Base-by-base conservation (phyloP, 169 alveolate genomes). In the Plasmodium knowlesi region DNA sequence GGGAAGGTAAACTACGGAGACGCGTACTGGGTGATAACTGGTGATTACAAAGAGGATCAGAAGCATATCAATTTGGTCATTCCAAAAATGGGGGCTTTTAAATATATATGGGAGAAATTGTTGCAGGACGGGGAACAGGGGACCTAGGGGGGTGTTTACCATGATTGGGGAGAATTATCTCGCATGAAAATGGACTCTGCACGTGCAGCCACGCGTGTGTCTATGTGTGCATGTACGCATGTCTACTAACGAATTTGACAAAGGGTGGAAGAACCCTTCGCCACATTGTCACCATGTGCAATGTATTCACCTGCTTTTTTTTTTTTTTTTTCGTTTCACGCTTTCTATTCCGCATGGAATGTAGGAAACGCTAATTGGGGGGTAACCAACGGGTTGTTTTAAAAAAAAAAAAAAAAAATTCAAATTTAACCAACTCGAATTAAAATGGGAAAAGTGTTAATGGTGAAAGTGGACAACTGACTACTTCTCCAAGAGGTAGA, bases 51-150 rank as follows among this genome's bases (percentile, higher is more conserved):
- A 54, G 54, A 46, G 37, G 70, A 46, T 41, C 37, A 86, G 70
- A 86, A 86, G 30, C 81, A 76, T 16, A 76, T 86, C 53, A 74
- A 86, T 43, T 86, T 86, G 43, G 71, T 86, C 67, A 30, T 86
- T 16, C 85, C 93, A 37, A 86, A 86, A 86, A 37, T 86, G 37
- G 85, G 85, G 16, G 43, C 80, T 43, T 86, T 70, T 86, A 53
- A 74, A 41, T 86, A 86, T 70, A 86, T 86, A 74, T 86, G 93
- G 93, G 93, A 86, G 70, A 86, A 86, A 57, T 83, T 86, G 19
- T 70, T 86, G 34, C 93, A 86, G 70, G 93, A 76, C 12, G 25
- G 50, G 41, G 41, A 25, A 39, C 43, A 22, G 79, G 50, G n/a
- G 28, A 32, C 67, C 10, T 74, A 14, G 34, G n/a, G 12, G 57